Percentiles rank a stretch among this genome's conserved stretches.
Conservation (phyloP, 2,329 filamentous ascomycete genomes). For the Didymosphaeria variabile region DNA sequence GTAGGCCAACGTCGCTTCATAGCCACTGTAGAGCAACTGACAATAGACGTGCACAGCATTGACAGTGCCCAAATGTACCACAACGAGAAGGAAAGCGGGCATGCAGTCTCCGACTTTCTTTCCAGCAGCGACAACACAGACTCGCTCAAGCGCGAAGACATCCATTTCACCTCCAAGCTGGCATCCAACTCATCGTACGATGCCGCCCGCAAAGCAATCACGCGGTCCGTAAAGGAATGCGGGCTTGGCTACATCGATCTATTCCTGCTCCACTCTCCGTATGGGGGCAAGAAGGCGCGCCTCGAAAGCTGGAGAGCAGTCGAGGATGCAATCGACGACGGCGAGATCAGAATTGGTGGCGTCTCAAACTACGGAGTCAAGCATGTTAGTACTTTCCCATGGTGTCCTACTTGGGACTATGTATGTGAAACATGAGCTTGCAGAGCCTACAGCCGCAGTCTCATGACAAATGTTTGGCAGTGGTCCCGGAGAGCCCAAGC, state of each 20-base stretch:
- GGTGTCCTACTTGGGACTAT: neutral
- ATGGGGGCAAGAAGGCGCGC: conserved; percentile 73
- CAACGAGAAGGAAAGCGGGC: conserved; percentile 76
- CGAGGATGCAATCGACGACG: conserved; percentile 76
- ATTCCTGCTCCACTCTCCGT: conserved; percentile 81
- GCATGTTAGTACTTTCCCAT: conserved; percentile 63
- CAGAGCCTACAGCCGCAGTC: neutral
- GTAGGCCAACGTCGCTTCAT: conserved; percentile 32
- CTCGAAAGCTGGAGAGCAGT: conserved; percentile 79
- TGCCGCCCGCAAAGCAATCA: conserved; percentile 72
- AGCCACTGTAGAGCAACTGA: conserved; percentile 32
- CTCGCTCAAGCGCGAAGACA: conserved; percentile 69
- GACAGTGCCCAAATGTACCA: conserved; percentile 72
- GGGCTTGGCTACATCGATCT: conserved; percentile 80
- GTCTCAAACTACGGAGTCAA: conserved; percentile 82
- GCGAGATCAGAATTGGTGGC: conserved; percentile 75
- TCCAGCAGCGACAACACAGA: conserved; percentile 56
- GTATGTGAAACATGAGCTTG: conserved; percentile 6
- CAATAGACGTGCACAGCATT: conserved; percentile 48
- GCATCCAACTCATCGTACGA: conserved; percentile 73
- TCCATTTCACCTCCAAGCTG: conserved; percentile 85
- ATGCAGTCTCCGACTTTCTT: conserved; percentile 69
- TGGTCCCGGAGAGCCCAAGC: neutral
- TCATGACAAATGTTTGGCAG: neutral
- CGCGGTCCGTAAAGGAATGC: conserved; percentile 68